These are phyloP conservation scores for Cylindrotheca closterium DNA, from an alignment of 108 stramenopile species.

Conservation along the genomic window DNA sequence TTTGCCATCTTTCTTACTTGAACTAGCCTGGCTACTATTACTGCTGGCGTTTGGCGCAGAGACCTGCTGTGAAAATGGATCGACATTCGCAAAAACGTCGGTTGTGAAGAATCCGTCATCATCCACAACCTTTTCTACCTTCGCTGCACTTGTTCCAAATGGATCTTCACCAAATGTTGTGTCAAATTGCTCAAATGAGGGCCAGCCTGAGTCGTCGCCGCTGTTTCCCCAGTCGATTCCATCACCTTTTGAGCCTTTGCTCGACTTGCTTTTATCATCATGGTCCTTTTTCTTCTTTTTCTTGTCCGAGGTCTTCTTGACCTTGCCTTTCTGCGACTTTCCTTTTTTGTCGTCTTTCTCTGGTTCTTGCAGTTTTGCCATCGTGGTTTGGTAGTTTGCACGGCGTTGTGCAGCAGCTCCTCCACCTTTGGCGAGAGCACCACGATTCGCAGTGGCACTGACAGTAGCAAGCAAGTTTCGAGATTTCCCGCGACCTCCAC, in stretches of 20 bases:
- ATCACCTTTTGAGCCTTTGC: not conserved
- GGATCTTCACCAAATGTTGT: not conserved
- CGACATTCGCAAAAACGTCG: slow-evolving; percentile 13
- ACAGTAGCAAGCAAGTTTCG: slow-evolving; percentile 40
- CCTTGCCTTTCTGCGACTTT: not conserved
- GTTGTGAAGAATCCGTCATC: slow-evolving; percentile 37
- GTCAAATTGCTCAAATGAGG: slow-evolving; percentile 14
- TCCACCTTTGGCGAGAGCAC: slow-evolving; percentile 29
- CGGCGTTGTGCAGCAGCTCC: slow-evolving; percentile 53
- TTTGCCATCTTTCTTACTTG: not conserved
- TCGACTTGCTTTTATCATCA: slow-evolving; percentile 5
- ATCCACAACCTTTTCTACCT: slow-evolving; percentile 11
- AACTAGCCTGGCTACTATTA: not conserved
- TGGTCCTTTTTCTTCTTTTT: slow-evolving; percentile 8
- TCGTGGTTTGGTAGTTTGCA: slow-evolving; percentile 42
- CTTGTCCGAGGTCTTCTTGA: not conserved
- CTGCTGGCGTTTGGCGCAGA: not conserved
- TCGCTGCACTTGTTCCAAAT: slow-evolving; percentile 2
- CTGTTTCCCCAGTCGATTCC: slow-evolving; percentile 22
- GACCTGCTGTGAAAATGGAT: not conserved
- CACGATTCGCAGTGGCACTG: slow-evolving; percentile 5
- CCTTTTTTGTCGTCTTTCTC: not conserved
- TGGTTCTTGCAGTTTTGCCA: slow-evolving; percentile 36
- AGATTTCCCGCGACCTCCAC: slow-evolving; percentile 16
- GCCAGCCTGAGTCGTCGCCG: slow-evolving; percentile 24